Conservation (phyloP, 495 filamentous ascomycete species). For the Daldinia caldariorum region DNA sequence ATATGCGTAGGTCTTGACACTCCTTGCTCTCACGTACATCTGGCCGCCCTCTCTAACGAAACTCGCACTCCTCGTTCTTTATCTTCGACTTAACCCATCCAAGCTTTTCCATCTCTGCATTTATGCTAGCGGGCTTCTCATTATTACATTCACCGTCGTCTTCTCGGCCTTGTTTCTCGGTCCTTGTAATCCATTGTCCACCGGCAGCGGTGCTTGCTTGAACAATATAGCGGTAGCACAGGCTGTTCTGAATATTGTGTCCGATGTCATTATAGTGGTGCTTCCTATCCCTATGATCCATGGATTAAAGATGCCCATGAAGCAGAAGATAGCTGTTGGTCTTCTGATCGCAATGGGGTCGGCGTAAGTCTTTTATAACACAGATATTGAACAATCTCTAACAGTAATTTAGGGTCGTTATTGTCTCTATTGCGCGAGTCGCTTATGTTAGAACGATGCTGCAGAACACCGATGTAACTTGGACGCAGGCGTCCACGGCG, state of each 20-base stretch:
- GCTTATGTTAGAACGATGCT: constrained; percentile 17
- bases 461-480: constrained; percentile 9
- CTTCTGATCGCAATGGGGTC: constrained; percentile 13
- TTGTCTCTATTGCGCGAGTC: constrained; percentile 15
- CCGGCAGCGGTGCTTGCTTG: constrained; percentile 14
- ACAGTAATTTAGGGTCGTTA: constrained; percentile 5
- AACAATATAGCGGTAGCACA: constrained; percentile 12
- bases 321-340: constrained; percentile 14
- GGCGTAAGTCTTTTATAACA: neutral
- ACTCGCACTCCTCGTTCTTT: constrained; percentile 23
- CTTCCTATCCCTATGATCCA: constrained; percentile 17
- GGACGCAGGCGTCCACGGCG: constrained; percentile 13
- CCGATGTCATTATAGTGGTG: constrained; percentile 6
- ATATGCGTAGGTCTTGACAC: neutral
- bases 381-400: neutral
- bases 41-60: constrained; percentile 19
- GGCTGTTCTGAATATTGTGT: constrained; percentile 16
- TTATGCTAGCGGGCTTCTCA: constrained; percentile 7
- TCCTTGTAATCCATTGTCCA: constrained; percentile 14
- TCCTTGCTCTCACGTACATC: constrained; percentile 18
- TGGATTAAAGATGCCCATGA: constrained; percentile 8
- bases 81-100: constrained; percentile 17
- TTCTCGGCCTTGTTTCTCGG: constrained; percentile 11
- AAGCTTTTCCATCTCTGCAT: constrained; percentile 4
- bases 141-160: neutral